Evolutionary conservation across 306 rosid genomes (phyloP).

Genomic region (Geum urbanum): DNA sequence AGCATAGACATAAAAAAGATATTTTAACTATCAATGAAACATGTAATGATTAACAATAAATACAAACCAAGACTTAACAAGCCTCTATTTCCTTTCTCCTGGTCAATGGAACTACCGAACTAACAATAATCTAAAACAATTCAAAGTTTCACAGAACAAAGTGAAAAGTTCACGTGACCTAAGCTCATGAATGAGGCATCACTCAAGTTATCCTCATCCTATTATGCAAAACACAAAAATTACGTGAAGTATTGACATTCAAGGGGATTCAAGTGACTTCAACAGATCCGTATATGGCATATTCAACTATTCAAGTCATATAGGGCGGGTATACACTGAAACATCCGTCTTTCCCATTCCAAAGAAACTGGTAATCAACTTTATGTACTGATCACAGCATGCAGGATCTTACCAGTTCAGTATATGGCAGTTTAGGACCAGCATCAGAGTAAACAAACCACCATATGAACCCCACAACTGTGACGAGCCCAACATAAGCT

Average conservation of each 20-base stretch:
- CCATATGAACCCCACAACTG: conserved; percentile 95
- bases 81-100: background rate
- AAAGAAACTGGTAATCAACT: background rate
- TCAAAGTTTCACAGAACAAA: conserved; percentile 2
- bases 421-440: conserved; percentile 85
- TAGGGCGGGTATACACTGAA: background rate
- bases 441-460: conserved; percentile 85
- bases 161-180: background rate
- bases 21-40: background rate
- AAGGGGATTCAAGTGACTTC: background rate
- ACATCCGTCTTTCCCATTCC: background rate
- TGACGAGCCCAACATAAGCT: conserved; percentile 98
- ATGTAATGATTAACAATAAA: background rate
- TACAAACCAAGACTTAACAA: background rate
- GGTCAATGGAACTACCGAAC: background rate
- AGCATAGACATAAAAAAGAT: background rate
- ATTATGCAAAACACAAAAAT: background rate
- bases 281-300: background rate
- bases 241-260: background rate
- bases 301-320: background rate
- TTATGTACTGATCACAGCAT: conserved; percentile 1
- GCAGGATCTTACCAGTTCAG: conserved; percentile 69
- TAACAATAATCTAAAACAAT: background rate
- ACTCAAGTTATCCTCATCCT: background rate
- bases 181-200: background rate